A percentile compares a stretch with the other conserved stretches of the same genome.
Evolutionary conservation across 169 alveolate genomes (phyloP).

Genomic region (Cyclospora cayetanensis): DNA sequence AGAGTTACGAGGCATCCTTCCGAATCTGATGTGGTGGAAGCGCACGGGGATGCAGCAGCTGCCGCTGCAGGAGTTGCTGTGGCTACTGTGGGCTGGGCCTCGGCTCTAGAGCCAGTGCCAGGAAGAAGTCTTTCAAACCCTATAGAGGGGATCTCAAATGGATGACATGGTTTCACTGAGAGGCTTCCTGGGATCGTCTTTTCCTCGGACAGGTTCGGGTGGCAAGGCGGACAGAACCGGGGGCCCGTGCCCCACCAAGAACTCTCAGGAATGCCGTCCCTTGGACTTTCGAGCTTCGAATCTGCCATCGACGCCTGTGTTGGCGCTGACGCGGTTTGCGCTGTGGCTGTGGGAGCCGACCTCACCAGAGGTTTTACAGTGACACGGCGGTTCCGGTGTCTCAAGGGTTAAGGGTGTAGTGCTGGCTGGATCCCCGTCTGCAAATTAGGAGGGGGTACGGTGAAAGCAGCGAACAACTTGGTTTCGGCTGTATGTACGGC

Average conservation of each 20-base stretch:
- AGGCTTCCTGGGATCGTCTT: neutral
- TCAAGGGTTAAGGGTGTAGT: too few relatives aligned
- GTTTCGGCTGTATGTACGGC: too few relatives aligned
- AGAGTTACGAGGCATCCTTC: neutral
- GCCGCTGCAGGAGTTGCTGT: neutral
- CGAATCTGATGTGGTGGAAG: neutral
- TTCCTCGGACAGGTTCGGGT: neutral
- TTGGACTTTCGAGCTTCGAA: too few relatives aligned
- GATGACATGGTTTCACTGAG: neutral
- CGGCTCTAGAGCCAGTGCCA: neutral
- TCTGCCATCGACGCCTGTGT: neutral
- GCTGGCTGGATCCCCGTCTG: too few relatives aligned
- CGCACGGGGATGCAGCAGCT: neutral
- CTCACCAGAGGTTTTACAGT: too few relatives aligned
- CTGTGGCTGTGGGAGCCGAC: too few relatives aligned
- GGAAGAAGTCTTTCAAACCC: neutral
- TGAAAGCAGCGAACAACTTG: too few relatives aligned
- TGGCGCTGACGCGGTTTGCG: neutral
- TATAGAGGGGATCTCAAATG: neutral
- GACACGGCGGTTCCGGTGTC: too few relatives aligned
- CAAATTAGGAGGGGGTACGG: too few relatives aligned
- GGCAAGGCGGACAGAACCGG: neutral
- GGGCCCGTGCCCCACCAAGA: conserved; percentile 3
- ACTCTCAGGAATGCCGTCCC: neutral
- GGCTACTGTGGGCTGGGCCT: neutral